Conservation (phyloP, 2,329 filamentous ascomycete genomes). For the Penicillium rolfsii region DNA sequence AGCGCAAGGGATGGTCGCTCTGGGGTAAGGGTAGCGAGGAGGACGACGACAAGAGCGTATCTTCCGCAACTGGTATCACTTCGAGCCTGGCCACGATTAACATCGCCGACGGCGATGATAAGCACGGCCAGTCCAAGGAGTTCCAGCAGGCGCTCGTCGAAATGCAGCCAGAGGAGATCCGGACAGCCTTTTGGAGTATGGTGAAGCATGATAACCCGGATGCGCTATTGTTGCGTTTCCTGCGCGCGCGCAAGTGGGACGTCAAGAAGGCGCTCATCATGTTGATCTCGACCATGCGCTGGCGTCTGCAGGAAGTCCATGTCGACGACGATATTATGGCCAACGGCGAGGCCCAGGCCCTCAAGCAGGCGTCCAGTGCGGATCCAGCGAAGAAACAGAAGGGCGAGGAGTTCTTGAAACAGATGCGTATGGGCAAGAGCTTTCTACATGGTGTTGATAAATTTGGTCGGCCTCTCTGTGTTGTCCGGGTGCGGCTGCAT, state of each 20-base stretch:
- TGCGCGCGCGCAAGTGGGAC: slow-evolving; percentile 94
- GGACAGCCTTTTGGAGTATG: slow-evolving; percentile 86
- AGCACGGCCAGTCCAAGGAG: slow-evolving; percentile 86
- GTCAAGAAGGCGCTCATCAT: slow-evolving; percentile 90
- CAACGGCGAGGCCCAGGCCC: slow-evolving; percentile 71
- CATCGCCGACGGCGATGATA: slow-evolving; percentile 71
- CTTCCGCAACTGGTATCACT: slow-evolving; percentile 45
- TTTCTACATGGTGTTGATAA: slow-evolving; percentile 88
- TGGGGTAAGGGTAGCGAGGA: slow-evolving; percentile 64
- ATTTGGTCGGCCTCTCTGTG: slow-evolving; percentile 80
- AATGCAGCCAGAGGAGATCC: slow-evolving; percentile 75
- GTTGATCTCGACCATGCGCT: slow-evolving; percentile 92
- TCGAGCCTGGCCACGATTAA: slow-evolving; percentile 42
- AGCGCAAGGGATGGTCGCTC: slow-evolving; percentile 68
- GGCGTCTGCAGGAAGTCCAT: slow-evolving; percentile 80
- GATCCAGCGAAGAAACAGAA: slow-evolving; percentile 67
- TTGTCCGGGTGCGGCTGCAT: slow-evolving; percentile 82
- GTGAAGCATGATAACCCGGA: slow-evolving; percentile 95
- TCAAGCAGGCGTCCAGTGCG: slow-evolving; percentile 61
- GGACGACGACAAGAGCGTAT: slow-evolving; percentile 37
- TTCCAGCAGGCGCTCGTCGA: slow-evolving; percentile 80
- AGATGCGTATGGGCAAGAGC: slow-evolving; percentile 88
- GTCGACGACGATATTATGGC: slow-evolving; percentile 87
- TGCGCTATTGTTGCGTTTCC: slow-evolving; percentile 76
- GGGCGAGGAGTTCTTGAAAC: slow-evolving; percentile 76